phyloP scores from a whole-genome alignment of 495 filamentous ascomycete genomes.

The Amniculicola lignicola region DNA sequence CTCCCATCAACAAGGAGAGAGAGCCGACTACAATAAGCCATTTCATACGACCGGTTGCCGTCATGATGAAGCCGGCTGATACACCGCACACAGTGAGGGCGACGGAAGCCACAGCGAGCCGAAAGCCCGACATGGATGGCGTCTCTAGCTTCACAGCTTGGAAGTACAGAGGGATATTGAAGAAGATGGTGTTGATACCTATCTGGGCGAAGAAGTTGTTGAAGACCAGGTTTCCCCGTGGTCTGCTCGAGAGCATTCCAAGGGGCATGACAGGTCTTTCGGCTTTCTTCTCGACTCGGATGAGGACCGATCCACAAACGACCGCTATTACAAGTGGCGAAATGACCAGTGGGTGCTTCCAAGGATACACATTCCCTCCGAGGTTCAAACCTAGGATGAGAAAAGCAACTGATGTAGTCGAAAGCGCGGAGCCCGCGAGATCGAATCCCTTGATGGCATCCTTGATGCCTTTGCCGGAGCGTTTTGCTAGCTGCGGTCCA shows the following conservation, averaged over 20 bases:
- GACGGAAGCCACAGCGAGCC: slow-evolving; percentile 60
- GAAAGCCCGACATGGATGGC: slow-evolving; percentile 67
- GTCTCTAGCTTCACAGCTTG: slow-evolving; percentile 71
- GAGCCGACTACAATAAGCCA: slow-evolving; percentile 60
- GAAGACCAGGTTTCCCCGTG: slow-evolving; percentile 65
- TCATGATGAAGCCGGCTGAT: slow-evolving; percentile 68
- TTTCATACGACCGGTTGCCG: slow-evolving; percentile 60
- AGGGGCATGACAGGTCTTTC: slow-evolving; percentile 70
- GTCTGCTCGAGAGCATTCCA: slow-evolving; percentile 55
- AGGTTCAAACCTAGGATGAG: slow-evolving; percentile 73
- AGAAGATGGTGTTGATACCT: slow-evolving; percentile 65
- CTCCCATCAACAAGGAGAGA: slow-evolving; percentile 54
- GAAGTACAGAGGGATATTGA: slow-evolving; percentile 79
- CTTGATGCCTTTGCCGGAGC: slow-evolving; percentile 48
- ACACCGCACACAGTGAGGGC: slow-evolving; percentile 59
- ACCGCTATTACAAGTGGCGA: slow-evolving; percentile 56
- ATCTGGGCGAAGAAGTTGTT: slow-evolving; percentile 64
- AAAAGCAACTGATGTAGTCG: slow-evolving; percentile 62
- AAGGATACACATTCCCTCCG: slow-evolving; percentile 72
- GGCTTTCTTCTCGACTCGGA: slow-evolving; percentile 60
- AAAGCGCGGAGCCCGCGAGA: slow-evolving; percentile 59
- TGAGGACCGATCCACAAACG: slow-evolving; percentile 55
- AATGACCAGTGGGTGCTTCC: slow-evolving; percentile 69
- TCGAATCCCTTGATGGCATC: slow-evolving; percentile 67
- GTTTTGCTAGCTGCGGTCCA: slow-evolving; percentile 51